These are phyloP conservation scores for Boletus reticulatus DNA, from an alignment of 768 basidiomycete genomes.

Conservation along the genomic window DNA sequence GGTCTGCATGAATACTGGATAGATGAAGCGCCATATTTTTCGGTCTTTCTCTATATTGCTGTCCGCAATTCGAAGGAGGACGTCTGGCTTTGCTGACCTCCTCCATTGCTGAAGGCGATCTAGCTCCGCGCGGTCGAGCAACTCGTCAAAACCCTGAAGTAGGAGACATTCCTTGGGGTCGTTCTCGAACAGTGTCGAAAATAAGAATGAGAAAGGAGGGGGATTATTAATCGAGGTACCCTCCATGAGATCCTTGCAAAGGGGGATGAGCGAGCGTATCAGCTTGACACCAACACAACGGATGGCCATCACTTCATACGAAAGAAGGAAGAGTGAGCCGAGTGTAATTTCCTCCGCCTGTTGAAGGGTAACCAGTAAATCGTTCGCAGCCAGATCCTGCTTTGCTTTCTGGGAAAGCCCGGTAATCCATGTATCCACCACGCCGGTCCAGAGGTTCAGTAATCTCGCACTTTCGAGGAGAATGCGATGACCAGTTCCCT, in stretches of 20 bases:
- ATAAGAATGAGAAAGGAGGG: slow-evolving; percentile 32
- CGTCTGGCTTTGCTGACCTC: slow-evolving; percentile 51
- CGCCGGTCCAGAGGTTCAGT: slow-evolving; percentile 67
- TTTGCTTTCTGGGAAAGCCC: slow-evolving; percentile 41
- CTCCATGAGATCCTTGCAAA: slow-evolving; percentile 46
- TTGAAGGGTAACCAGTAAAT: slow-evolving; percentile 40
- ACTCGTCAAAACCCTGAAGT: slow-evolving; percentile 62
- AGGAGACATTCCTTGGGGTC: slow-evolving; percentile 44
- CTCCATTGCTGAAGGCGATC: slow-evolving; percentile 67
- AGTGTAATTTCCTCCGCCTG: slow-evolving; percentile 65
- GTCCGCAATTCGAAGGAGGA: slow-evolving; percentile 67
- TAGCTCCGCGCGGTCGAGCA: slow-evolving; percentile 59
- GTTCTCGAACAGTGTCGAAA: slow-evolving; percentile 56
- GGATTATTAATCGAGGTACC: slow-evolving; percentile 26
- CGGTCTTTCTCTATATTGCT: slow-evolving; percentile 66
- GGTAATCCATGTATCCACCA: slow-evolving; percentile 69
- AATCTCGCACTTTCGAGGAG: slow-evolving; percentile 66
- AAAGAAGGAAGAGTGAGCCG: slow-evolving; percentile 72
- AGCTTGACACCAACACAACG: slow-evolving; percentile 62
- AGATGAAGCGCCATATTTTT: slow-evolving; percentile 72
- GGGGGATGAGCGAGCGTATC: slow-evolving; percentile 52
- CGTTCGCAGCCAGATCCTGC: slow-evolving; percentile 39
- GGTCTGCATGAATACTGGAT: slow-evolving; percentile 59
- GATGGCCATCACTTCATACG: slow-evolving; percentile 50
- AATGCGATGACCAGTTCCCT: slow-evolving; percentile 60